These are phyloP conservation scores for Poa annua DNA, from an alignment of 176 grass and related monocot species.

Conservation along the genomic window DNA sequence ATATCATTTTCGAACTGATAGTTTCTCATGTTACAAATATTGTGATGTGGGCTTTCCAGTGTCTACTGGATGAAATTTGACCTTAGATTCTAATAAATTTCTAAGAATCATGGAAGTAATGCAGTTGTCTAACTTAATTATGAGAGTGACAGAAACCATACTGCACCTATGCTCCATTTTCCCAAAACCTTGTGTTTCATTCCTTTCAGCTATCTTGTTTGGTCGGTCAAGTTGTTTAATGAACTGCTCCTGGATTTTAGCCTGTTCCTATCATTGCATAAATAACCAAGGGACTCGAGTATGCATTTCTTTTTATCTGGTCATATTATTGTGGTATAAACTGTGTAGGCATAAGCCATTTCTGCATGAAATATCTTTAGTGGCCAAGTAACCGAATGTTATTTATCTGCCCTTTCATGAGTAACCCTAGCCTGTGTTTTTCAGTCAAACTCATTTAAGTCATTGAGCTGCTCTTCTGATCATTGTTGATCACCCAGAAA, in stretches of 20 bases:
- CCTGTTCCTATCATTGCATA: constrained; percentile 4
- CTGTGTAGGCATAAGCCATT: constrained; percentile 12
- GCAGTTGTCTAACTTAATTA: neutral
- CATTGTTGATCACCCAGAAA: neutral
- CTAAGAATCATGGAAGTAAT: constrained; percentile 7
- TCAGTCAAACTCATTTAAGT: neutral
- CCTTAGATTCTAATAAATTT: constrained; percentile 17
- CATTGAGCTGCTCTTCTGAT: neutral
- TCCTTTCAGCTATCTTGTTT: neutral
- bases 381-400: neutral
- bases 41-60: neutral
- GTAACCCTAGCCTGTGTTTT: neutral
- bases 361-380: constrained; percentile 5
- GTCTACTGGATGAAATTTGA: neutral
- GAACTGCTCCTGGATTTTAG: constrained; percentile 1
- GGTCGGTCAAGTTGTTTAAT: neutral
- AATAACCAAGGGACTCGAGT: constrained; percentile 10
- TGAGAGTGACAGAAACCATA: neutral
- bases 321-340: constrained; percentile 5
- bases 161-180: neutral
- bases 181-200: neutral
- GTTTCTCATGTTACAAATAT: neutral
- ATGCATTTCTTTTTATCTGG: constrained; percentile 3
- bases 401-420: constrained; percentile 15
- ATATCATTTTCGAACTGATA: neutral